Evolutionary conservation across 805 yeast species (phyloP), one percentile per base, ranked within the genome.

Genomic region (Jamesozyma hellenica): DNA sequence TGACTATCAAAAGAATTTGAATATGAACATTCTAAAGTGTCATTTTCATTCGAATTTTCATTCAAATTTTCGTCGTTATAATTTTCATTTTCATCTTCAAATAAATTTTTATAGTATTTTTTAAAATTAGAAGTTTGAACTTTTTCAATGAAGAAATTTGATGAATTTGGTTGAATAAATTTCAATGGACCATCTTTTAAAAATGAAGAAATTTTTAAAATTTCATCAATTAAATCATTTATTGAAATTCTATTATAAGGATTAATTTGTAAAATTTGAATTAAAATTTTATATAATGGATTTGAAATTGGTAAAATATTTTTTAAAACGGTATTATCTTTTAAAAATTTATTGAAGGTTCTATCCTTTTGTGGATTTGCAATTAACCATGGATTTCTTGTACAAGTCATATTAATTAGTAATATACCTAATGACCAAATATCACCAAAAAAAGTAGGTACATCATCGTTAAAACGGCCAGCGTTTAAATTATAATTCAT

Each of bases 311-410:
- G 94, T 48, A 87, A 63, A 31, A 87, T 87, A 40, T 75, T 70
- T 53, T 68, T 61, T 42, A 87, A 64, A 3, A 85, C 71, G 9
- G 60, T 54, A 8, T 75, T 67, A 46, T 77, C 75, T 40, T 70
- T 66, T 28, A 75, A 66, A 57, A 71, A 88, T 18, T 77, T 78
- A 43, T 66, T 65, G 62, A 82, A 87, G 0, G 94, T 75, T 29
- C 69, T 64, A 52, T 79, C 85, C 36, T 71, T 71, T 10, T 55
- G 56, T 35, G 76, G 65, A 41, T 81, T 72, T 11, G 95, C 94
- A 48, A 80, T 77, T 39, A 85, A 73, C 95, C 96, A 87, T 18
- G 96, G 96, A 53, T 87, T 87, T 56, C 94, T 71, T 30, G 83
- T 79, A 47, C 94, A 83, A 8, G 84, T 71, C 39, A 87, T 66